Evolutionary conservation across 331 rosid species (phyloP).

Genomic region (Spiraea crenata): DNA sequence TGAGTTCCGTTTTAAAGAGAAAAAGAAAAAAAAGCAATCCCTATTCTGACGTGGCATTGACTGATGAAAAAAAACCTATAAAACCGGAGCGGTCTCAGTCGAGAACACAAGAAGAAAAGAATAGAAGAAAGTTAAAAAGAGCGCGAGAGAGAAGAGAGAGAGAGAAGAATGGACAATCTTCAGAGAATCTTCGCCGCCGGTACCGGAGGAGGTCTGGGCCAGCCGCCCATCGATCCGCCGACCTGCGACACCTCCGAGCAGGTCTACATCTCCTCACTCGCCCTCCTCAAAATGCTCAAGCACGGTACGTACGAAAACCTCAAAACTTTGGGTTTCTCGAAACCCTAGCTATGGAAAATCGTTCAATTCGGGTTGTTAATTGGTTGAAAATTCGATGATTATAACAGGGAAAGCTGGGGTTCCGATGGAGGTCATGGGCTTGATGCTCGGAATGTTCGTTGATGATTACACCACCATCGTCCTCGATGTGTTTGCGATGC

Average conservation of each 20-base stretch:
- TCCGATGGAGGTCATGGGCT: conserved; percentile 98
- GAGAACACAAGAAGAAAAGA: no score
- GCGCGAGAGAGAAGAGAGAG: conserved; percentile 1
- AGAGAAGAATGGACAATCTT: conserved; percentile 67
- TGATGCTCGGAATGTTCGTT: conserved; percentile 94
- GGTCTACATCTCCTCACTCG: conserved; percentile 90
- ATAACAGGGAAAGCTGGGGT: conserved; percentile 85
- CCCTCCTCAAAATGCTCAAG: conserved; percentile 92
- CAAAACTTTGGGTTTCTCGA: background rate
- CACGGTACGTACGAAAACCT: conserved; percentile 45
- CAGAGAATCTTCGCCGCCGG: conserved; percentile 86
- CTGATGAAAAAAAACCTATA: no score
- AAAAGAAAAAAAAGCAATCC: no score
- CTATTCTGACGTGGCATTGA: no score
- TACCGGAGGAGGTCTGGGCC: conserved; percentile 84
- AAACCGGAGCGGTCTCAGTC: no score
- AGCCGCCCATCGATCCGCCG: conserved; percentile 90
- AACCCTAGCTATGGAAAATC: background rate
- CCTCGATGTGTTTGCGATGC: conserved; percentile 97
- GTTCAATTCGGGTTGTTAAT: background rate
- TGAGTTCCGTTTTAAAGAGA: no score
- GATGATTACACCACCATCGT: conserved; percentile 93
- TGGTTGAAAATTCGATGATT: conserved; percentile 4
- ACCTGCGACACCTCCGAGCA: conserved; percentile 89
- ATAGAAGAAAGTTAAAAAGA: no score